Evolutionary conservation across 148 eudicot genomes (phyloP).

Genomic region (Camellia japonica): DNA sequence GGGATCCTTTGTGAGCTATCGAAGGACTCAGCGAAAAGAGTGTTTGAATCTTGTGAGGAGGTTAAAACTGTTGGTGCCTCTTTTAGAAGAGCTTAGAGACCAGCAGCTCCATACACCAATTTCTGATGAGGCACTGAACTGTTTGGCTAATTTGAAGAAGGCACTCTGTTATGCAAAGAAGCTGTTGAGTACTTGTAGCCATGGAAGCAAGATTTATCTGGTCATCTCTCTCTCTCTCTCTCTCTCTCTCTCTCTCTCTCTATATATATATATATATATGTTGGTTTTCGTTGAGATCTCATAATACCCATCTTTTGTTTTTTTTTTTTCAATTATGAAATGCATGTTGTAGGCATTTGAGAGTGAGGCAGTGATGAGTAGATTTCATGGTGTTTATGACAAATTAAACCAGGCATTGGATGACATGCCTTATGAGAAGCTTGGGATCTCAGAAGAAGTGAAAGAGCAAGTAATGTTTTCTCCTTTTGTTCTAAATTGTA

Average conservation of each 20-base stretch:
- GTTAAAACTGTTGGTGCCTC: slow-evolving; percentile 44
- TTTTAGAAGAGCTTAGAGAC: slow-evolving; percentile 55
- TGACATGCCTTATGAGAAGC: slow-evolving; percentile 55
- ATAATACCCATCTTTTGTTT: background rate
- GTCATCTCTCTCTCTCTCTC: slow-evolving; percentile 22
- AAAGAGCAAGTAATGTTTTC: slow-evolving; percentile 56
- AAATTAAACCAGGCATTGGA: slow-evolving; percentile 53
- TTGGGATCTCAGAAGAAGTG: slow-evolving; percentile 65
- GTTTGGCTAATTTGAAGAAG: slow-evolving; percentile 41
- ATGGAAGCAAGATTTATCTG: slow-evolving; percentile 79
- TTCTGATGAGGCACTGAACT: slow-evolving; percentile 16
- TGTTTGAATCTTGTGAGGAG: slow-evolving; percentile 46
- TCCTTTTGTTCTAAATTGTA: background rate
- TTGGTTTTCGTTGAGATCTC: no score
- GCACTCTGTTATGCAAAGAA: slow-evolving; percentile 50
- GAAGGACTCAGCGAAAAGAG: slow-evolving; percentile 61
- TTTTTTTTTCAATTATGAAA: background rate
- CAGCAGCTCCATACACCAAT: slow-evolving; percentile 30
- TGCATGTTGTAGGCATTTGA: slow-evolving; percentile 51
- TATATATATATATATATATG: background rate
- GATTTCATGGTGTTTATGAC: slow-evolving; percentile 49
- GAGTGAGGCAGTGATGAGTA: slow-evolving; percentile 49
- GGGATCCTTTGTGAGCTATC: slow-evolving; percentile 40
- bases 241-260: background rate
- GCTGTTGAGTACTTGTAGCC: slow-evolving; percentile 52